Conservation (phyloP, 116 monocot species). For the Zostera marina region DNA sequence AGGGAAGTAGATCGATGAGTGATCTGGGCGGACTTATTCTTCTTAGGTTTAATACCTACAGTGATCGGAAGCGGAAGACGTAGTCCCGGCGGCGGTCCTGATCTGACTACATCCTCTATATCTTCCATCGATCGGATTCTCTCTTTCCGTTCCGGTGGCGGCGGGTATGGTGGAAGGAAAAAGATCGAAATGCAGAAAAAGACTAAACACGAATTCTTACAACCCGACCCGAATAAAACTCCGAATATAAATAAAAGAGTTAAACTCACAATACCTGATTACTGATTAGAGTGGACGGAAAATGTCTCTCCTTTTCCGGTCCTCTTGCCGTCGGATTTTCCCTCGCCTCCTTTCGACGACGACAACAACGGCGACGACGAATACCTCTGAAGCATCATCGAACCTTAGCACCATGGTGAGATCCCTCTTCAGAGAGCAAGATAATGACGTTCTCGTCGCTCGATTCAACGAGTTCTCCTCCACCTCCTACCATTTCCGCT, state of each 20-base stretch:
- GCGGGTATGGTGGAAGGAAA: too few species aligned
- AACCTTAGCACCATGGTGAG: slow-evolving; percentile 6
- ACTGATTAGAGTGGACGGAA: too few species aligned
- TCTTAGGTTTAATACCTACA: slow-evolving; percentile 37
- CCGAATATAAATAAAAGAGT: too few species aligned
- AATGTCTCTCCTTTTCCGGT: neutral
- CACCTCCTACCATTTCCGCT: slow-evolving; percentile 38
- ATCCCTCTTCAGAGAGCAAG: slow-evolving; percentile 16
- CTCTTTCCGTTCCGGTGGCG: too few species aligned
- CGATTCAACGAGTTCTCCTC: slow-evolving; percentile 32
- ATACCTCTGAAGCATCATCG: neutral
- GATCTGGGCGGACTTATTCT: slow-evolving; percentile 14
- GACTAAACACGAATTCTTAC: too few species aligned
- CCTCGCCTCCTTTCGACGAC: neutral
- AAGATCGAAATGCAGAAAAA: too few species aligned
- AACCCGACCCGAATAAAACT: too few species aligned
- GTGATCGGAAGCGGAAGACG: slow-evolving; percentile 39
- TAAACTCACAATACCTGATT: too few species aligned
- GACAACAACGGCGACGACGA: too few species aligned
- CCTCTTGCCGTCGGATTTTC: neutral
- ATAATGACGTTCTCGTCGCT: slow-evolving; percentile 34
- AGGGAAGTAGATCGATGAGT: slow-evolving; percentile 12
- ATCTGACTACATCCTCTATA: slow-evolving; percentile 67
- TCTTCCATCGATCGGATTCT: slow-evolving; percentile 43
- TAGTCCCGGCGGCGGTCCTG: slow-evolving; percentile 58